Evolutionary conservation across 805 yeast species (phyloP).

Genomic region (Danielozyma ontarioensis): DNA sequence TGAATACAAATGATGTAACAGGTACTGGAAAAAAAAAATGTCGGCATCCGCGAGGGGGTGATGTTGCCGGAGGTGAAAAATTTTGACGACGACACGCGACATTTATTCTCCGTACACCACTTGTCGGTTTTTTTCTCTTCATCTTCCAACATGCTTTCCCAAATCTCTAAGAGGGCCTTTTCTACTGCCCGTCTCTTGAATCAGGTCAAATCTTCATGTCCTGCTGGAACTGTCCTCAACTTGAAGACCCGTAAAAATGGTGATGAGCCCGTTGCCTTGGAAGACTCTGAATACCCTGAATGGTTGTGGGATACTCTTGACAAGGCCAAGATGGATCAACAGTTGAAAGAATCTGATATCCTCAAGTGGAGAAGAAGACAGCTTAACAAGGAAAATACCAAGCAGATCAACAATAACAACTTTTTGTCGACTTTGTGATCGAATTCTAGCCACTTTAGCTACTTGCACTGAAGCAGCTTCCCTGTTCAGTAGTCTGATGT

Average conservation of each 20-base stretch:
- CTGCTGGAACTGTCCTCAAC: slow-evolving; percentile 68
- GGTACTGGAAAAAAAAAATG: too few relatives aligned
- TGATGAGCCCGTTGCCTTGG: slow-evolving; percentile 83
- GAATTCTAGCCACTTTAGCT: too few relatives aligned
- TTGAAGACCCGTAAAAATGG: slow-evolving; percentile 73
- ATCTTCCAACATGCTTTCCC: not conserved
- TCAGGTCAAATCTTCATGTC: slow-evolving; percentile 43
- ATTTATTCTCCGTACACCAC: not conserved
- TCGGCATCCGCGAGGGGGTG: too few relatives aligned
- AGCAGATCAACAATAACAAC: slow-evolving; percentile 70
- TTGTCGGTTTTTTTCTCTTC: too few relatives aligned
- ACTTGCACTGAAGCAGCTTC: too few relatives aligned
- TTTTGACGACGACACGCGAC: not conserved
- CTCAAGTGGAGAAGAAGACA: slow-evolving; percentile 62
- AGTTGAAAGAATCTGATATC: slow-evolving; percentile 56
- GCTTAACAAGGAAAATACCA: slow-evolving; percentile 63
- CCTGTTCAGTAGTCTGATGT: too few relatives aligned
- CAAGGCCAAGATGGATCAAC: slow-evolving; percentile 50
- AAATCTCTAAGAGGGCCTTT: not conserved
- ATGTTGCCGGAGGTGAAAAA: not conserved
- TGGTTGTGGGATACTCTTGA: slow-evolving; percentile 92
- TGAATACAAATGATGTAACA: too few relatives aligned
- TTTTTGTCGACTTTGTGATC: slow-evolving; percentile 50
- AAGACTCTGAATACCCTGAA: slow-evolving; percentile 84
- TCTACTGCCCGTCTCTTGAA: slow-evolving; percentile 2